Conservation (phyloP, 805 yeast genomes). For the Candida coquimbonensis region DNA sequence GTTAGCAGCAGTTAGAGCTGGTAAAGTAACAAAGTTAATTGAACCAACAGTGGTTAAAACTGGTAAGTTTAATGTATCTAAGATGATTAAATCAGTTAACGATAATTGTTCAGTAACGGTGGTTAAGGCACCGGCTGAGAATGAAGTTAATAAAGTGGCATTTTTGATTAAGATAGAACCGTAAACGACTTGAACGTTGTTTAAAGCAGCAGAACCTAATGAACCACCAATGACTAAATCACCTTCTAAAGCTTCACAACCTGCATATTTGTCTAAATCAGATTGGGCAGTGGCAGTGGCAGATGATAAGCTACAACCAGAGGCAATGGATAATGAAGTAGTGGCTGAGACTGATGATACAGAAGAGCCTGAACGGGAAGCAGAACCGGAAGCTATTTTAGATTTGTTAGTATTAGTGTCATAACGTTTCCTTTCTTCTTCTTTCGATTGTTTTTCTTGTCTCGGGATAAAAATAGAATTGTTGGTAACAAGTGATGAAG, state of each 20-base stretch:
- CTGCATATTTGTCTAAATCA: constrained; percentile 64
- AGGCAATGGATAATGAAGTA: constrained; percentile 39
- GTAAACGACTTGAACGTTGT: constrained; percentile 67
- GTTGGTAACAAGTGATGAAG: no score
- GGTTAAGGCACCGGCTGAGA: constrained; percentile 75
- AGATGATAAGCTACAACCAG: constrained; percentile 59
- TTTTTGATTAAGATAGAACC: constrained; percentile 69
- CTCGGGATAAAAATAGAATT: constrained; percentile 11
- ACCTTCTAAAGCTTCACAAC: constrained; percentile 79
- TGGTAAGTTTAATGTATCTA: constrained; percentile 68
- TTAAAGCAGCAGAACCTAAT: constrained; percentile 57
- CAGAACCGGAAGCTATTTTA: constrained; percentile 7
- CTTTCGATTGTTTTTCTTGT: background rate
- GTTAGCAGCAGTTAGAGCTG: constrained; percentile 67
- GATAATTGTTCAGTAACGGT: constrained; percentile 66
- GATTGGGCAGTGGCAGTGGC: constrained; percentile 74
- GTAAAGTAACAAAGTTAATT: constrained; percentile 75
- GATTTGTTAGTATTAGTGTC: constrained; percentile 14
- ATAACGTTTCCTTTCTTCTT: background rate
- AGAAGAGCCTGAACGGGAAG: constrained; percentile 31
- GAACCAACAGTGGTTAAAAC: constrained; percentile 75
- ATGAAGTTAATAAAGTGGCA: constrained; percentile 52
- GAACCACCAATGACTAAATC: constrained; percentile 64
- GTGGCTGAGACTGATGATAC: constrained; percentile 33
- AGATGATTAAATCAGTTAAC: constrained; percentile 56